Conservation (phyloP, 192 early-diverging fungal species). For the Coemansia sp. region DNA sequence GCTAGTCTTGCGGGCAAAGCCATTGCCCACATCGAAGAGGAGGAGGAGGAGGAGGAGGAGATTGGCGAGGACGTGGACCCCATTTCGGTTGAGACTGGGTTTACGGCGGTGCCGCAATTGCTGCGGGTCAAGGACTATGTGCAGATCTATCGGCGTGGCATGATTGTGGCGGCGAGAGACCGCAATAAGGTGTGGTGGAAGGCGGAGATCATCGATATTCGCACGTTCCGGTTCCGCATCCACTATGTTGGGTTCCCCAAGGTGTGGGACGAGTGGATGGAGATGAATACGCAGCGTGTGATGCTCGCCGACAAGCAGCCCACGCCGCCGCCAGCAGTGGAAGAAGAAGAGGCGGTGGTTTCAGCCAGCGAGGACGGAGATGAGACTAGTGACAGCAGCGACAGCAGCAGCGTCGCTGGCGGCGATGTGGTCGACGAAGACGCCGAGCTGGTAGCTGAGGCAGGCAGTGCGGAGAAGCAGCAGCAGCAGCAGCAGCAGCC, state of each 20-base stretch:
- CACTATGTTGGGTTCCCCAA: constrained; percentile 61
- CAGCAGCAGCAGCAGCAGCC: not conserved
- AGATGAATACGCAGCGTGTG: constrained; percentile 67
- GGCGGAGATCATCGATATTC: constrained; percentile 60
- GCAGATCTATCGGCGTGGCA: constrained; percentile 32
- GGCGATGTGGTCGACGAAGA: not conserved
- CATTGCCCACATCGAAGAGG: not conserved
- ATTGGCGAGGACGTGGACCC: constrained; percentile 31
- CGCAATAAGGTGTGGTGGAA: constrained; percentile 63
- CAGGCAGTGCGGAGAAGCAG: not conserved
- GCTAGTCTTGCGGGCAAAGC: constrained; percentile 12
- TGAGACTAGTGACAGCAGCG: not conserved
- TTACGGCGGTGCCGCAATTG: constrained; percentile 41
- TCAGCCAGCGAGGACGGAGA: not conserved
- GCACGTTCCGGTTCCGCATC: constrained; percentile 61
- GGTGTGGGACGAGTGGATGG: constrained; percentile 67
- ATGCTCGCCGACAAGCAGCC: constrained; percentile 31
- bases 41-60: constrained; percentile 22
- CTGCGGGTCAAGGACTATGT: constrained; percentile 54
- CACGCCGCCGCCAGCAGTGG: not conserved
- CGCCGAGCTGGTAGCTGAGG: not conserved
- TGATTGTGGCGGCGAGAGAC: constrained; percentile 62
- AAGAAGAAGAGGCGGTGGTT: not conserved
- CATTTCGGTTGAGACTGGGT: constrained; percentile 42
- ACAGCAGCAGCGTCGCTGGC: constrained; percentile 2